A percentile compares a stretch with the other conserved stretches of the same genome.
phyloP scores from a whole-genome alignment of 345 rosid genomes.

The Arabis hirsuta region DNA sequence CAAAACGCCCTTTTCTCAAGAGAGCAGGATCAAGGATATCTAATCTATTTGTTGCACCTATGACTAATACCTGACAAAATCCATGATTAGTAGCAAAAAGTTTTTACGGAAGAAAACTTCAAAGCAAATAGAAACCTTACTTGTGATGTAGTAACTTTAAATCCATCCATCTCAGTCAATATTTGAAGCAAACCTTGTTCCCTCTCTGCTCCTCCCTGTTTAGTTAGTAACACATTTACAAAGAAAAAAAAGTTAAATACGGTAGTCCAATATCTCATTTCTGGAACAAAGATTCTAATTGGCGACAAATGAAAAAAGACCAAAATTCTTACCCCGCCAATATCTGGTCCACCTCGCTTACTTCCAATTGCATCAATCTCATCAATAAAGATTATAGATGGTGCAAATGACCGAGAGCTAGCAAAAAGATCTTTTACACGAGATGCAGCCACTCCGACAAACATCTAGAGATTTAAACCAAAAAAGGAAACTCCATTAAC shows the following conservation, averaged over 20 bases:
- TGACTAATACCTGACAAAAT: constrained; percentile 79
- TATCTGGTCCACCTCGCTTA: constrained; percentile 98
- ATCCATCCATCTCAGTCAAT: constrained; percentile 98
- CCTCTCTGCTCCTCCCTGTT: constrained; percentile 97
- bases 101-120: background rate
- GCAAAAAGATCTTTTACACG: constrained; percentile 97
- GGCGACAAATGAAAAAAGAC: background rate
- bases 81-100: constrained; percentile 33
- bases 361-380: constrained; percentile 99
- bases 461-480: constrained; percentile 66
- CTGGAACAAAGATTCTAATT: background rate
- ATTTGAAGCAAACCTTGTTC: constrained; percentile 99
- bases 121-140: constrained; percentile 48
- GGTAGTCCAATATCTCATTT: background rate
- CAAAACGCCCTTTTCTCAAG: constrained; percentile 96
- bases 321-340: constrained; percentile 78
- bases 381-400: constrained; percentile 93
- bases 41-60: constrained; percentile 96
- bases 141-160: constrained; percentile 86
- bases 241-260: background rate
- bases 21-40: constrained; percentile 98
- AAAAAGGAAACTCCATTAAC: constrained; percentile 16
- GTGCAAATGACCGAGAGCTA: constrained; percentile 89
- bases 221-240: constrained; percentile 21
- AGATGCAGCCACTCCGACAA: constrained; percentile 98